phyloP scores from a whole-genome alignment of 2,329 filamentous ascomycete species.

The Hypoxylon sp. region DNA sequence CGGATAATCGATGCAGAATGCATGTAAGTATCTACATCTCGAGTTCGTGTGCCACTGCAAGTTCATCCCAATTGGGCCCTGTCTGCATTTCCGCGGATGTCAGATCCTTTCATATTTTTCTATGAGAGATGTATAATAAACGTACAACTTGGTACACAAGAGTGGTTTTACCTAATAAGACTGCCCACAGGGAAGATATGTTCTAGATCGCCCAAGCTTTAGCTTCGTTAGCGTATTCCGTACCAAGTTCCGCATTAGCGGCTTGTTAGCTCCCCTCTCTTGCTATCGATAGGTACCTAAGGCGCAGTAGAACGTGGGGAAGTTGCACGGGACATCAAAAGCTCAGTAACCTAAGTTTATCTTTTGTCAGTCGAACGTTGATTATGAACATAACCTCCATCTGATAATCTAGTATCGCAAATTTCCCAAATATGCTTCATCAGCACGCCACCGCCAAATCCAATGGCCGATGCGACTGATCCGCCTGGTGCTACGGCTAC shows the following conservation, averaged over 20 bases:
- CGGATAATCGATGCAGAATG: background rate
- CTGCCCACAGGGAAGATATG: background rate
- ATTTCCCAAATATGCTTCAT: slow-evolving; percentile 25
- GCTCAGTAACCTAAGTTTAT: too few relatives aligned
- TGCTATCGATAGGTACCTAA: slow-evolving; percentile 3
- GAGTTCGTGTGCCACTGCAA: background rate
- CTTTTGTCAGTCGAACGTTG: background rate
- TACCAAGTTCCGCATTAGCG: background rate
- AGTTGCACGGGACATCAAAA: background rate
- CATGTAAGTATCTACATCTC: background rate
- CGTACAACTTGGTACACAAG: background rate
- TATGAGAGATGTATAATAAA: background rate
- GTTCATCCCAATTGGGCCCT: background rate
- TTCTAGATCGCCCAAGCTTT: background rate
- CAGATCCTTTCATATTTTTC: background rate
- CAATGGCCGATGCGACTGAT: slow-evolving; percentile 45
- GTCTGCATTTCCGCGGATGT: background rate
- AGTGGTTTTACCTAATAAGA: background rate
- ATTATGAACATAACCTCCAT: background rate
- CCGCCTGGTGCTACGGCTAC: slow-evolving; percentile 36
- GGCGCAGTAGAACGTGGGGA: background rate
- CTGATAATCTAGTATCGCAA: background rate
- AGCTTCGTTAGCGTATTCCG: background rate
- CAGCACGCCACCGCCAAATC: slow-evolving; percentile 5
- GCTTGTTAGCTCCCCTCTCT: background rate